These are phyloP conservation scores for Hysterium pulicare DNA, from an alignment of 2,329 filamentous ascomycete genomes.

Conservation along the genomic window DNA sequence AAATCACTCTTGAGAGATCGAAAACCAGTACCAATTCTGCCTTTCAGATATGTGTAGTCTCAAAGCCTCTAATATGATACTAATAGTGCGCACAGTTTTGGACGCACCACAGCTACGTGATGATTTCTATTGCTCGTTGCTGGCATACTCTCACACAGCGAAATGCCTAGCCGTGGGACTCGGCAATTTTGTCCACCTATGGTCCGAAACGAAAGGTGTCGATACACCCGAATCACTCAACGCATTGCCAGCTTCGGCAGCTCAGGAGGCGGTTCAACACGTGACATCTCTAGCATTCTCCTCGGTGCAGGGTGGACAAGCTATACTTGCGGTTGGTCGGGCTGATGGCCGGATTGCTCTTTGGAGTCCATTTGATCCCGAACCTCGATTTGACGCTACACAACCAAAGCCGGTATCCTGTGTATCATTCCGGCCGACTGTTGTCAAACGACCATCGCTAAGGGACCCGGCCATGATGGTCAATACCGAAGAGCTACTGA, in stretches of 20 bases:
- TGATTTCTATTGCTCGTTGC: conserved; percentile 90
- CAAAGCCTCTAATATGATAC: conserved; percentile 5
- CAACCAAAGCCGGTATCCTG: conserved; percentile 74
- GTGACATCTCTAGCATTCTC: conserved; percentile 91
- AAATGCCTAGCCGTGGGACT: conserved; percentile 81
- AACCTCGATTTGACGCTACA: conserved; percentile 70
- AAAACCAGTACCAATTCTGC: conserved; percentile 61
- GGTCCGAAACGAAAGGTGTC: conserved; percentile 75
- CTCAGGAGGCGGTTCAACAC: conserved; percentile 35
- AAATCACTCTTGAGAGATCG: conserved; percentile 21
- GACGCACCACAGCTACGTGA: conserved; percentile 87
- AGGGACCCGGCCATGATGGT: conserved; percentile 51
- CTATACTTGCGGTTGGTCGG: conserved; percentile 80
- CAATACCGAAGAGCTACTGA: conserved; percentile 75
- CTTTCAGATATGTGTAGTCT: conserved; percentile 65
- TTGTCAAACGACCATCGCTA: conserved; percentile 49
- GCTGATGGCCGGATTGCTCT: conserved; percentile 73
- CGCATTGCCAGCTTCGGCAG: conserved; percentile 44
- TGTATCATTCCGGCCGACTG: conserved; percentile 72
- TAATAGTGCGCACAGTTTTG: conserved; percentile 59
- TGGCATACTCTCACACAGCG: conserved; percentile 76
- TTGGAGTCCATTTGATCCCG: conserved; percentile 69
- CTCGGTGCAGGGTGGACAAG: conserved; percentile 68
- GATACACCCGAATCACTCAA: conserved; percentile 54
- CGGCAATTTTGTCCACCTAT: conserved; percentile 75